phyloP scores from a whole-genome alignment of 2,329 filamentous ascomycete genomes.

The Cladophialophora yegresii region DNA sequence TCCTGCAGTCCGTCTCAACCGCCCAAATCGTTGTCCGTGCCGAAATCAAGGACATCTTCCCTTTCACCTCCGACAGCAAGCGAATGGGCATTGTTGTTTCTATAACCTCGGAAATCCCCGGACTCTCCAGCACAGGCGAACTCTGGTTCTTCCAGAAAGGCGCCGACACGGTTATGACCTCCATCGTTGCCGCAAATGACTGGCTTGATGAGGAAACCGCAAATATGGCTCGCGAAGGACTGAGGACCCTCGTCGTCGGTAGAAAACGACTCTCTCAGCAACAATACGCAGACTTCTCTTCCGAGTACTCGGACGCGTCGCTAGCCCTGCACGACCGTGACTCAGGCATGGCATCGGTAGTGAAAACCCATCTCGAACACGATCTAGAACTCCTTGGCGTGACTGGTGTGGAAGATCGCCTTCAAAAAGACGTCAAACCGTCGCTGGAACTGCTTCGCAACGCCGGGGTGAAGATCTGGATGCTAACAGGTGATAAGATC shows the following conservation, averaged over 20 bases:
- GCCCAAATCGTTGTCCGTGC: slow-evolving; percentile 77
- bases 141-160: slow-evolving; percentile 99
- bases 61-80: slow-evolving; percentile 96
- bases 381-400: slow-evolving; percentile 94
- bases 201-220: slow-evolving; percentile 98
- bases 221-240: slow-evolving; percentile 98
- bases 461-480: slow-evolving; percentile 99
- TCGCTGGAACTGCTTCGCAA: slow-evolving; percentile 93
- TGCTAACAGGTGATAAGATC: slow-evolving; percentile 98
- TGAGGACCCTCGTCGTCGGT: slow-evolving; percentile 93
- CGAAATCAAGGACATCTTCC: slow-evolving; percentile 89
- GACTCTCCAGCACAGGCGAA: slow-evolving; percentile 61
- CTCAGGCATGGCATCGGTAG: slow-evolving; percentile 73
- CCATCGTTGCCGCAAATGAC: slow-evolving; percentile 92
- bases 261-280: slow-evolving; percentile 76
- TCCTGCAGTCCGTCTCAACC: slow-evolving; percentile 73
- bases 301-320: slow-evolving; percentile 75
- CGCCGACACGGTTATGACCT: slow-evolving; percentile 96
- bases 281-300: slow-evolving; percentile 79
- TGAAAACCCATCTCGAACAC: slow-evolving; percentile 78
- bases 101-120: slow-evolving; percentile 62
- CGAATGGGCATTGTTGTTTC: slow-evolving; percentile 96
- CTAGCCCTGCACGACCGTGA: slow-evolving; percentile 79
- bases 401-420: slow-evolving; percentile 94
- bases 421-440: slow-evolving; percentile 93